Conservation (phyloP, 495 filamentous ascomycete genomes). For the Hypoxylon rickii region DNA sequence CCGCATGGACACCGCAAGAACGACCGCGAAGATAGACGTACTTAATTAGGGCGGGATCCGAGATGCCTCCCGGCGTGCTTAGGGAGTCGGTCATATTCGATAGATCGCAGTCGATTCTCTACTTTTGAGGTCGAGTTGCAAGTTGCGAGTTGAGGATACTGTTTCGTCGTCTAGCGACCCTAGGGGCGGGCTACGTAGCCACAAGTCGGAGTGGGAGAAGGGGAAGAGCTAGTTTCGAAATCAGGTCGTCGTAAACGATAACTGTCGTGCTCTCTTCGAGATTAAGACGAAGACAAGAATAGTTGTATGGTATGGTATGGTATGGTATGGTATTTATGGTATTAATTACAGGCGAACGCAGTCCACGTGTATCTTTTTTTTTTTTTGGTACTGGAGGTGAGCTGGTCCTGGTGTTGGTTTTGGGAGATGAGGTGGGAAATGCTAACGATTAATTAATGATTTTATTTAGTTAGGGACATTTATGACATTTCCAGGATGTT, state of each 20-base stretch:
- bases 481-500: too few species aligned
- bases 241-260: constrained; percentile 10
- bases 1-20: too few species aligned
- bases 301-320: background rate
- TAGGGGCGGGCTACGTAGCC: background rate
- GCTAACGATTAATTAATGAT: too few species aligned
- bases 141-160: too few species aligned
- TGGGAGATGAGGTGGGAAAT: too few species aligned
- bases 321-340: background rate
- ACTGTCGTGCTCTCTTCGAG: constrained; percentile 1
- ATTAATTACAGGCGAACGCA: constrained; percentile 29
- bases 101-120: background rate
- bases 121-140: constrained; percentile 3
- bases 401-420: too few species aligned
- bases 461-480: constrained; percentile 22
- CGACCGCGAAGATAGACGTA: constrained; percentile 43
- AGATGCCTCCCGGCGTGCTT: constrained; percentile 56
- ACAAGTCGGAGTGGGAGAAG: constrained; percentile 7
- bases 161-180: too few species aligned
- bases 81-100: constrained; percentile 41
- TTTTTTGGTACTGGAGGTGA: too few species aligned
- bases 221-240: constrained; percentile 7
- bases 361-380: too few species aligned
- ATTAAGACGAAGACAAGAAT: background rate
- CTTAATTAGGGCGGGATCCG: constrained; percentile 64